These are phyloP conservation scores for Microsporum audouinii DNA, from an alignment of 2,329 filamentous ascomycete species.

Conservation along the genomic window DNA sequence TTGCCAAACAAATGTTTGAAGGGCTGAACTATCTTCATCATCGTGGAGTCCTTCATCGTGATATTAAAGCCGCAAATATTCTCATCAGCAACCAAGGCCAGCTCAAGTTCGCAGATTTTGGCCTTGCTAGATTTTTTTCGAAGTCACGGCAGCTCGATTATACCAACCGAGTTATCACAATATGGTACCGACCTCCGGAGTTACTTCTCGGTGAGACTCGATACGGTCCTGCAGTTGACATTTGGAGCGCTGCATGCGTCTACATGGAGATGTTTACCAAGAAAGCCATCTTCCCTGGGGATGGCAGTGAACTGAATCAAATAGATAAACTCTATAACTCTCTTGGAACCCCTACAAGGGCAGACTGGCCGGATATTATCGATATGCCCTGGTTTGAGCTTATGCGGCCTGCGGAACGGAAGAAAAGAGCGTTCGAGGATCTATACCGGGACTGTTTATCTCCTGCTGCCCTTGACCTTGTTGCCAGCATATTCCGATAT, in stretches of 20 bases:
- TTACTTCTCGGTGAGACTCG: constrained; percentile 81
- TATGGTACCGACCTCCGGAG: constrained; percentile 92
- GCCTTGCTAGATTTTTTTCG: constrained; percentile 87
- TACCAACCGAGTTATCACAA: constrained; percentile 96
- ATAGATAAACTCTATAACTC: constrained; percentile 93
- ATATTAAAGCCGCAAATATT: constrained; percentile 98
- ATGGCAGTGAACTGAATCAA: constrained; percentile 90
- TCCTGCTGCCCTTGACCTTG: constrained; percentile 68
- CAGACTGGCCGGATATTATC: constrained; percentile 78
- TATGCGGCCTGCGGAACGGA: constrained; percentile 63
- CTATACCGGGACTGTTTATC: constrained; percentile 70
- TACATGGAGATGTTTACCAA: constrained; percentile 93
- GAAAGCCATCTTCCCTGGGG: constrained; percentile 86
- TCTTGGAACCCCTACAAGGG: constrained; percentile 72
- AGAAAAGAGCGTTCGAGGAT: constrained; percentile 65
- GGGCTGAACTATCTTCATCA: constrained; percentile 88
- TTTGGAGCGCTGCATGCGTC: constrained; percentile 96
- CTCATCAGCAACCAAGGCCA: constrained; percentile 80
- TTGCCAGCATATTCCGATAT: constrained; percentile 76
- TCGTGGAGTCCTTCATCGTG: constrained; percentile 85
- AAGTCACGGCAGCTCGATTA: constrained; percentile 89
- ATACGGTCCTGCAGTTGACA: constrained; percentile 80
- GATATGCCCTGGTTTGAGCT: constrained; percentile 97
- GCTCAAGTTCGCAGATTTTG: constrained; percentile 91
- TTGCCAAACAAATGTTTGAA: constrained; percentile 86